Evolutionary conservation across 768 basidiomycete species (phyloP).

Genomic region (Calvatia gigantea): DNA sequence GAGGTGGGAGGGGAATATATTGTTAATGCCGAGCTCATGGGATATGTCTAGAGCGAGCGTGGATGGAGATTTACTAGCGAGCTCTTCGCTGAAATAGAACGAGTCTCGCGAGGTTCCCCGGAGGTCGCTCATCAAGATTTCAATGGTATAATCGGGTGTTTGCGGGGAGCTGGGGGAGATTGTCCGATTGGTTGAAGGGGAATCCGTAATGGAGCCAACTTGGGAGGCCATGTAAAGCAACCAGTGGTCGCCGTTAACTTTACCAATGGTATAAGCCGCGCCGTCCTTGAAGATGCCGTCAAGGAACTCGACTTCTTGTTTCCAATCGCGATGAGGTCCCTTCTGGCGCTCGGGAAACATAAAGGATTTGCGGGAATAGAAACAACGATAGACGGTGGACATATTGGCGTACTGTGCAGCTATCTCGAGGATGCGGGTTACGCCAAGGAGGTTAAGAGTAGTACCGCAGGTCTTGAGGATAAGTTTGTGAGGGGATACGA

Average conservation of each 20-base stretch:
- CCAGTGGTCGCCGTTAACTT: constrained; percentile 99
- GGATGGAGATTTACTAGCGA: constrained; percentile 37
- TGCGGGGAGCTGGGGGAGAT: constrained; percentile 13
- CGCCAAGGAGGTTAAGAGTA: constrained; percentile 92
- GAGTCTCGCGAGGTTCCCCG: constrained; percentile 68
- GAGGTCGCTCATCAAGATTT: constrained; percentile 96
- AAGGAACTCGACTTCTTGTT: constrained; percentile 85
- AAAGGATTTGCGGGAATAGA: constrained; percentile 98
- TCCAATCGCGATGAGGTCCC: constrained; percentile 94
- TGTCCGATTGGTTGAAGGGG: constrained; percentile 9
- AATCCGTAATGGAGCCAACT: constrained; percentile 21
- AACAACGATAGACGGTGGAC: constrained; percentile 79
- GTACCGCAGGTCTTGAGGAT: constrained; percentile 99
- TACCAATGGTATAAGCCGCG: constrained; percentile 94
- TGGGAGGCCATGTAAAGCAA: constrained; percentile 87
- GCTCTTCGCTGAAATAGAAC: constrained; percentile 55
- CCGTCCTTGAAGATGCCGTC: constrained; percentile 88
- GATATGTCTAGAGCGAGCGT: constrained; percentile 62
- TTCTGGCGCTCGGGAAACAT: constrained; percentile 97
- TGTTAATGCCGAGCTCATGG: constrained; percentile 68
- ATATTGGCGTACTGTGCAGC: constrained; percentile 68
- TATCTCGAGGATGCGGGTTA: constrained; percentile 93
- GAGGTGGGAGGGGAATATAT: constrained; percentile 74
- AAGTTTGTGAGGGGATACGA: constrained; percentile 90
- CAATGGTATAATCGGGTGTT: constrained; percentile 86